Base-by-base conservation (phyloP, 352 stramenopile genomes). In the Halophytophthora batemanensis region DNA sequence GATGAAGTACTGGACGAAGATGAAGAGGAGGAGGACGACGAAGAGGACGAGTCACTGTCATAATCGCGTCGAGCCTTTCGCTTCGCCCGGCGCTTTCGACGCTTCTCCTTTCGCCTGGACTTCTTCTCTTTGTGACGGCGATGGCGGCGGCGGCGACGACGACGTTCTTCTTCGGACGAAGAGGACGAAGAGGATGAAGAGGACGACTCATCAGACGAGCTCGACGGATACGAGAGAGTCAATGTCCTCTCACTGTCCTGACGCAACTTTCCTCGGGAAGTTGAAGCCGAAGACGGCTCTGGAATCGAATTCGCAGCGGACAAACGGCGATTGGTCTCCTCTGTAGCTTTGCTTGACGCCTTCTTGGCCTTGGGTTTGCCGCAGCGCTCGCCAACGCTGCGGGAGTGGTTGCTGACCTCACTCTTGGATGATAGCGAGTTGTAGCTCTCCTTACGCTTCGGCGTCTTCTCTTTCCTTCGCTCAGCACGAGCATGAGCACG, bases 21-120 rank as follows among this genome's bases (percentile, higher is more conserved):
- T 17, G 52, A 57, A 1, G 41, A 50, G 5, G 31, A 49, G 2
- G 42, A 58, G 6, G 48, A 7, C 14, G 34, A 59, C 0, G 50
- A 64, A 39, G 54, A 61, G 2, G 49, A 68, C 53, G 60, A 52
- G 33, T 50, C 56, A 31, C 55, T 64, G 4, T 64, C 59, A 29
- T 61, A 64, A 35, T 56, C 36, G 2, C 50, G 43, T 44, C 53
- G 43, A 43, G 33, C 38, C 21, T 53, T 69, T 29, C 49, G 55
- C 13, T 45, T 61, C 3, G 35, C 49, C 2, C 40, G 48, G 28
- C 35, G 41, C 17, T 48, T 64, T 23, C 15, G 44, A 37, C 60
- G 46, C 21, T 46, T 61, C 36, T 52, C 50, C 36, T 21, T 33
- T 53, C 17, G 60, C 41, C 41, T 61, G 2, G 35, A 18, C 14